phyloP scores from a whole-genome alignment of 2,329 filamentous ascomycete species.

The Fusarium chuoi region DNA sequence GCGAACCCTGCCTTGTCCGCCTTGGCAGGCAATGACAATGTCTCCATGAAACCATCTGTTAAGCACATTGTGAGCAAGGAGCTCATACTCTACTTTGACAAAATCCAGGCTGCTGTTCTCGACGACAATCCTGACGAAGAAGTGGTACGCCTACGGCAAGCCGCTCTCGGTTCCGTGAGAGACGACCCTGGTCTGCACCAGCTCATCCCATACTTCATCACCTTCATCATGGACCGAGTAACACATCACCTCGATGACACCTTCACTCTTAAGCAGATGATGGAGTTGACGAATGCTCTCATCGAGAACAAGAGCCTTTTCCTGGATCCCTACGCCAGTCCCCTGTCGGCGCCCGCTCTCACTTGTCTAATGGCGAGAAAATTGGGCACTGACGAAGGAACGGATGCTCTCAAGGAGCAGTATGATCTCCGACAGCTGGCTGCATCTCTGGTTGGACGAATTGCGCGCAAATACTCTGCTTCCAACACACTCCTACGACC shows the following conservation, averaged over 20 bases:
- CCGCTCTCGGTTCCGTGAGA: constrained; percentile 84
- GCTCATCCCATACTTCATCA: constrained; percentile 94
- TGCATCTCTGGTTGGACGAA: constrained; percentile 80
- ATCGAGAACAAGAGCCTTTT: constrained; percentile 86
- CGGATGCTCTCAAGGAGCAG: constrained; percentile 67
- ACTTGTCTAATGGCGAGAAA: constrained; percentile 87
- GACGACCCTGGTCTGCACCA: constrained; percentile 95
- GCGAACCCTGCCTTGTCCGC: constrained; percentile 85
- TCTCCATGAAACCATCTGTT: constrained; percentile 87
- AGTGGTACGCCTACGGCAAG: constrained; percentile 76
- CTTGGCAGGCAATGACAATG: constrained; percentile 84
- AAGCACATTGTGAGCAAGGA: constrained; percentile 98
- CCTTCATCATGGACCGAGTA: constrained; percentile 95
- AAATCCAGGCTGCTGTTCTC: constrained; percentile 87
- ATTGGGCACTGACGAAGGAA: constrained; percentile 69
- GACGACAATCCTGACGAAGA: constrained; percentile 88
- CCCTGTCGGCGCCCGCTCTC: constrained; percentile 85
- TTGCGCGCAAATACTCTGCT: constrained; percentile 83
- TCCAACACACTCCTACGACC: constrained; percentile 86
- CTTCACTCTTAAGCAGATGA: constrained; percentile 89
- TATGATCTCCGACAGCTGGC: constrained; percentile 87
- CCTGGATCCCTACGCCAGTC: constrained; percentile 68
- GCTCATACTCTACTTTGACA: constrained; percentile 95
- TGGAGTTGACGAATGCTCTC: constrained; percentile 87
- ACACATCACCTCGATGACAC: constrained; percentile 92